Base-by-base conservation (phyloP, 805 yeast genomes). In the Ogataea glucozyma region DNA sequence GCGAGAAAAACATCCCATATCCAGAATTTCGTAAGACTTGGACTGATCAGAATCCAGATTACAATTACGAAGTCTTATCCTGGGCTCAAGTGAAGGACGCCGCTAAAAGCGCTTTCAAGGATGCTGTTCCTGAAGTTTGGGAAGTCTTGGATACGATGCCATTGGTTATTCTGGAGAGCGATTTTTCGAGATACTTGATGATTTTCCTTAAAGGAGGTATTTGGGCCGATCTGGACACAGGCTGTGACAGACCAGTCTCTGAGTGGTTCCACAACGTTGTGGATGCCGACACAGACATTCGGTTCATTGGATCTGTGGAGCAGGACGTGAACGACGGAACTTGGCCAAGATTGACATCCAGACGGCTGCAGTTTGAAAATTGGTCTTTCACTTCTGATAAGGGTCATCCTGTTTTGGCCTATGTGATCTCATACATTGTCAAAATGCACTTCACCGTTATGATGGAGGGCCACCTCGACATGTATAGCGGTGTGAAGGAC, bases 271-370 rank as follows among this genome's bases (percentile, higher is more conserved):
- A 67, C 69, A 43, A 56, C 40, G 46, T 12, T 56, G 54, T 17
- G 33, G 43, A 49, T 56, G 54, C 16, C 33, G 43, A 49, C 22
- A 21, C 43, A n/a, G 40, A 46, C 18, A 76, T 87, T 2, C 95
- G 97, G 0, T 70, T 90, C 21, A 82, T 85, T 6, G 78, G 88
- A 6, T 96, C 96, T 1, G 83, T 89, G 30, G 97, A 89, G 60
- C 96, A 95, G 2, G 97, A 90, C 52, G 95, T 96, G 1, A 96
- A 89, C 61, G 71, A 95, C 49, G 81, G 79, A 0, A 96, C 86
- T 59, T 89, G 97, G 97, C 69, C 75, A 20, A 80, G 81, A 6
- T 84, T 89, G 83, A 88, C 86, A 56, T 89, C 96, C 0, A 74
- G 96, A 44, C 73, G 97, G 49, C 78, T 88, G 31, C 97, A 90